Base-by-base conservation (phyloP, 75 land plant genomes). In the Ceratopteris richardii region DNA sequence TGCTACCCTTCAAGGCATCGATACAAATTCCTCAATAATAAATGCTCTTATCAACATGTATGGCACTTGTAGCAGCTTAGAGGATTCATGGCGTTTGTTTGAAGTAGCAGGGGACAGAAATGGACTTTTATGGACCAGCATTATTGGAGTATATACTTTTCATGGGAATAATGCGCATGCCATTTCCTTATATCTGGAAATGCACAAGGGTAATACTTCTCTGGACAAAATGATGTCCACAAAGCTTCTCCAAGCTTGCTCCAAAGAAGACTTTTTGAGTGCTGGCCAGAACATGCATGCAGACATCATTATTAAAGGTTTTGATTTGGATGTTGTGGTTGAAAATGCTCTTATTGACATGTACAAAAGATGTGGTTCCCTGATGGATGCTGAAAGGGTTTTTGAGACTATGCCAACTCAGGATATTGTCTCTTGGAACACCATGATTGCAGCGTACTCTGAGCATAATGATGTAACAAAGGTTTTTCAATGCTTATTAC, bases 391-490 rank as follows among this genome's bases (percentile, higher is more conserved):
- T 19, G 50, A 59, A 52, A 55, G 66, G 30, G 66, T 69, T 9
- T 87, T 87, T 53, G 52, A 69, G 9, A 46, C 57, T 1, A 78
- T 83, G 29, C 39, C 57, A 40, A 72, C 56, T 22, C 62, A 69
- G 19, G 84, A 84, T 76, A 71, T 81, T 21, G 85, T 84, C 1
- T 37, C 86, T 12, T 87, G 92, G 92, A 87, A 83, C 63, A 77
- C 78, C 30, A 87, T 87, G 92, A 76, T 87, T 42, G 68, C 66
- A 14, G 82, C 88, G 40, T 87, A 78, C 61, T 79, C 79, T 27
- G 82, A 76, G 62, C 59, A 62, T 16, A 84, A 76, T 31, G 24
- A 87, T 52, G 65, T 74, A 0, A 56, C 37, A 40, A 66, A 81
- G 26, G 78, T 79, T 23, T 72, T 75, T 37, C 16, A 67, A 16